Percentiles rank a stretch among this genome's conserved stretches.
These are phyloP conservation scores for Tagetes patula DNA, from an alignment of 129 eudicot species.

Conservation along the genomic window DNA sequence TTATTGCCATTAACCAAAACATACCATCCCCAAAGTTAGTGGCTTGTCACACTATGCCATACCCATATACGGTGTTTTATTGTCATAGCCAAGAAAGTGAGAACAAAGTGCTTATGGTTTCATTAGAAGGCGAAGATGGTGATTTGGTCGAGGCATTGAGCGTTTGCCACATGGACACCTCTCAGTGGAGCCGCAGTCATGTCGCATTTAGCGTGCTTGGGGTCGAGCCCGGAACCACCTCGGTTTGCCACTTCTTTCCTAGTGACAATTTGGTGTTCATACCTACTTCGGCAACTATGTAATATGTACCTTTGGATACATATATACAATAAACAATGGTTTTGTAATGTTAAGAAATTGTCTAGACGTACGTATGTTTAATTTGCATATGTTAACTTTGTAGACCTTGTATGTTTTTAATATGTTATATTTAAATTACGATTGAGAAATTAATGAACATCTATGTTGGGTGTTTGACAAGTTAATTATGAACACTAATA, in stretches of 20 bases:
- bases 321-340: not conserved
- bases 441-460: not conserved
- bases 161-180: conserved; percentile 86
- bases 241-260: conserved; percentile 86
- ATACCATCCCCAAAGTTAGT: conserved; percentile 56
- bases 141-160: conserved; percentile 60
- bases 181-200: conserved; percentile 63
- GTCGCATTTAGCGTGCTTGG: conserved; percentile 59
- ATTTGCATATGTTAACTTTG: not conserved
- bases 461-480: not conserved
- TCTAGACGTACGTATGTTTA: not conserved
- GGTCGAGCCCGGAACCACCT: conserved; percentile 66
- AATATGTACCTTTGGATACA: not conserved
- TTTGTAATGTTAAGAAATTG: not conserved
- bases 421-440: not conserved
- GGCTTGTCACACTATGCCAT: conserved; percentile 86
- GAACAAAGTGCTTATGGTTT: conserved; percentile 56
- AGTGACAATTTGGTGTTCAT: conserved; percentile 61
- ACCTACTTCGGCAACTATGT: conserved; percentile 31
- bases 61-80: conserved; percentile 67
- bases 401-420: not conserved
- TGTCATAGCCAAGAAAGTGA: conserved; percentile 69
- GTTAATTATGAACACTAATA: not conserved
- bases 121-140: conserved; percentile 59
- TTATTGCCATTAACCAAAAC: conserved; percentile 42